Evolutionary conservation across 1,139 yeast species (phyloP), one percentile per base, ranked within the genome.

Genomic region (Debaryomycetaceae sp.): DNA sequence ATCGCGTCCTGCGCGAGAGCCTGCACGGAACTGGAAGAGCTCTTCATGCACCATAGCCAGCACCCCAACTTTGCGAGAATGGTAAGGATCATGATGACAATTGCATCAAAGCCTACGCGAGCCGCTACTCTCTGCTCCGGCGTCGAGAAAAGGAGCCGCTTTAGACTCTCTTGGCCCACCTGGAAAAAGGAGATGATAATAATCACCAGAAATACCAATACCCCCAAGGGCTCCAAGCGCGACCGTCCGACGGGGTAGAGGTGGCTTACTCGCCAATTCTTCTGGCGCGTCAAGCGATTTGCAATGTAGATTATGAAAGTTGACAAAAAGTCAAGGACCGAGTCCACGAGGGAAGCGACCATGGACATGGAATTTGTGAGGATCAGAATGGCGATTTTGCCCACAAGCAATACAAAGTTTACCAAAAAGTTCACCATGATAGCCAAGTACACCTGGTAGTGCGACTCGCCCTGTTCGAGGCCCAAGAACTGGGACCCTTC

Each of bases 1-100:
- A 68, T 60, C 1, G 92, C 92, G 53, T 81, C 93, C 47, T 79
- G 90, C 2, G 90, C 85, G 32, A 81, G 55, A 0, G 93, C 93
- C 46, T 73, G 80, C 2, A 81, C 79, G 0, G 86, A 73, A 12
- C 80, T 71, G 10, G 85, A 76, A 13, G 63, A 58, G 36, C 79
- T 68, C n/a, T 62, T 55, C 19, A 68, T 55, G 47, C 90, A 80
- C 74, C 83, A 73, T 5, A 69, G 23, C 63, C 71, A 81, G 44
- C 85, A 76, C 2, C 59, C 65, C 4, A 75, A 41, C 45, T 81
- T 81, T 27, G 71, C 61, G 5, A 69, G 41, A 10, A 81, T 74
- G 1, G 92, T 81, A 12, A 68, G 35, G 0, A 60, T 26, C 92
- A 81, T 81, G 35, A 80, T 78, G 1, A 47, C 33, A 3, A 72